These are phyloP conservation scores for Phytophthora megakarya DNA, from an alignment of 352 stramenopile species.

Conservation along the genomic window DNA sequence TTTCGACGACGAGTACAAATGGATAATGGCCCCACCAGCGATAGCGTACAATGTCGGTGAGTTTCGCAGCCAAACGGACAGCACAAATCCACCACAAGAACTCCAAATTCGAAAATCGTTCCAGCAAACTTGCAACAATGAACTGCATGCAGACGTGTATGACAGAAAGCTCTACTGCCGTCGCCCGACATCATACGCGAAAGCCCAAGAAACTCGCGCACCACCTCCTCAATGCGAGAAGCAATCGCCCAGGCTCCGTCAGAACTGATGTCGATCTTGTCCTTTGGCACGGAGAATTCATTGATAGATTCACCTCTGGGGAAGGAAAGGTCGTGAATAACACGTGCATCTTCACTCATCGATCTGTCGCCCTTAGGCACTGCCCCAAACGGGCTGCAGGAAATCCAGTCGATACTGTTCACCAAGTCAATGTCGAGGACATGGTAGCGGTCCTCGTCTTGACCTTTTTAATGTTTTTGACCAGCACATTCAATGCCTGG, in stretches of 20 bases:
- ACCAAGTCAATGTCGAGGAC: constrained; percentile 17
- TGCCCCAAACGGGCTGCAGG: constrained; percentile 13
- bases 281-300: neutral
- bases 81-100: constrained; percentile 9
- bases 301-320: constrained; percentile 12
- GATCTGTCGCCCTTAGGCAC: constrained; percentile 6
- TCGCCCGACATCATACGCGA: constrained; percentile 14
- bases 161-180: neutral
- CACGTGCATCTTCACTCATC: constrained; percentile 1
- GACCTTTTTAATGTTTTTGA: constrained; percentile 16
- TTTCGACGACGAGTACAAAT: constrained; percentile 7
- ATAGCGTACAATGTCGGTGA: constrained; percentile 12
- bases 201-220: neutral
- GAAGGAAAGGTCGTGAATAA: constrained; percentile 22
- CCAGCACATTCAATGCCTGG: neutral
- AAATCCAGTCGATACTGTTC: neutral
- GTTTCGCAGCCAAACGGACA: constrained; percentile 17
- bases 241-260: neutral
- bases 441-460: constrained; percentile 17
- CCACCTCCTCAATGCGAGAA: neutral
- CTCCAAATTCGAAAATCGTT: neutral
- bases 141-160: constrained; percentile 7
- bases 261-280: neutral
- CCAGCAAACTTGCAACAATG: neutral
- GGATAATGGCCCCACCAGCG: constrained; percentile 2